phyloP scores from a whole-genome alignment of 108 stramenopile species.

The Stephanodiscus triporus region DNA sequence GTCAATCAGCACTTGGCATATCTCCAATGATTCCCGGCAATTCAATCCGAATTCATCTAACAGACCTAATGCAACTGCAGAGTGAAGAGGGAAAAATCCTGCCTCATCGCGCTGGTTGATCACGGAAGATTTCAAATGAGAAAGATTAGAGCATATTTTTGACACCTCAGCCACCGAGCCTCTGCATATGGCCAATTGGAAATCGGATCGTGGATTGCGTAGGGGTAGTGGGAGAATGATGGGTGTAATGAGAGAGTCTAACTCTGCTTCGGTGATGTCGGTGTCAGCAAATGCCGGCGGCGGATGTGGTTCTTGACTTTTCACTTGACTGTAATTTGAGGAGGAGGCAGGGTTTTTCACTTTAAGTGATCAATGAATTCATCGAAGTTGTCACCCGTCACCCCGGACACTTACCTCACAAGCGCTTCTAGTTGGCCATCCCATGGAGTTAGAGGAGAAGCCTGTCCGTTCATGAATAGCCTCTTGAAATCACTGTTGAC shows the following conservation, averaged over 20 bases:
- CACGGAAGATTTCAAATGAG: constrained; percentile 21
- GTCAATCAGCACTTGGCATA: constrained; percentile 60
- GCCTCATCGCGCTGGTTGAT: constrained; percentile 56
- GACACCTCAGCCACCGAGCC: constrained; percentile 61
- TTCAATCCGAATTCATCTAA: constrained; percentile 41
- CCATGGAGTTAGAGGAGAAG: constrained; percentile 84
- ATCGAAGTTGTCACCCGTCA: neutral
- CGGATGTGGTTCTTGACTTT: constrained; percentile 7
- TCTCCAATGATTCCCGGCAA: constrained; percentile 46
- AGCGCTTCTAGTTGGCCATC: constrained; percentile 82
- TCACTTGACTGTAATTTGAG: constrained; percentile 19
- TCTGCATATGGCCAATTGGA: constrained; percentile 76
- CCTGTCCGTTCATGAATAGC: constrained; percentile 49
- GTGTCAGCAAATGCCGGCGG: neutral
- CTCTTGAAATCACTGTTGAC: constrained; percentile 24
- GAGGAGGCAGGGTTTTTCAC: neutral
- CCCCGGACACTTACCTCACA: constrained; percentile 57
- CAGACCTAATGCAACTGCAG: constrained; percentile 66
- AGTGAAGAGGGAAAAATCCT: constrained; percentile 78
- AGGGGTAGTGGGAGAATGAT: constrained; percentile 25
- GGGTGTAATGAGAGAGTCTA: neutral
- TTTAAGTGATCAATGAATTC: neutral
- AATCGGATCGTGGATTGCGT: constrained; percentile 40
- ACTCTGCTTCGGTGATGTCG: neutral
- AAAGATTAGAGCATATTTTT: constrained; percentile 41